These are phyloP conservation scores for Bipolaris cookei DNA, from an alignment of 2,329 filamentous ascomycete genomes.

Conservation along the genomic window DNA sequence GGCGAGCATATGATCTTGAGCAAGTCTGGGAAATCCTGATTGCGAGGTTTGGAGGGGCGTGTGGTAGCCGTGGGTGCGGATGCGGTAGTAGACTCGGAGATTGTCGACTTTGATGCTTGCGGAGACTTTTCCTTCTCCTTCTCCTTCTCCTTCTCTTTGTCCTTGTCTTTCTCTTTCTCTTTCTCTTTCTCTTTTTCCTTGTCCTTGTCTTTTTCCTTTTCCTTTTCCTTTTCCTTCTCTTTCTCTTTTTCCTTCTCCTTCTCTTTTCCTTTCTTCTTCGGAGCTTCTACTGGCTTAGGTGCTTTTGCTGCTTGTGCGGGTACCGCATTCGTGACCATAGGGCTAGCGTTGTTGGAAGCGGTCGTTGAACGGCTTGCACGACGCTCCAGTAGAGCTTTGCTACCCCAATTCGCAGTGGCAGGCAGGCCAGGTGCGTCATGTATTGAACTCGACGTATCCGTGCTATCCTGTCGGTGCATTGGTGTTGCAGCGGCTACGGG, in stretches of 20 bases:
- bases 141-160: slow-evolving; percentile 32
- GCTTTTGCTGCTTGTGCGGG: slow-evolving; percentile 45
- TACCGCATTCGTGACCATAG: slow-evolving; percentile 63
- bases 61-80: slow-evolving; percentile 21
- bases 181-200: slow-evolving; percentile 25
- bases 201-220: slow-evolving; percentile 35
- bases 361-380: slow-evolving; percentile 82
- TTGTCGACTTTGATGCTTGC: slow-evolving; percentile 37
- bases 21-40: slow-evolving; percentile 44
- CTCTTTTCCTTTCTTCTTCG: slow-evolving; percentile 39
- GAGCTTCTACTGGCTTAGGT: slow-evolving; percentile 37
- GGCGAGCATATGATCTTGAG: slow-evolving; percentile 50
- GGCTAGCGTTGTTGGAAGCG: slow-evolving; percentile 79
- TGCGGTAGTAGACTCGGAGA: slow-evolving; percentile 27
- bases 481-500: slow-evolving; percentile 61
- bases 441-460: slow-evolving; percentile 68
- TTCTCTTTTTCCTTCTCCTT: slow-evolving; percentile 33
- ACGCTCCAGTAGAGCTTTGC: slow-evolving; percentile 70
- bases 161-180: slow-evolving; percentile 25
- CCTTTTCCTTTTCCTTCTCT: slow-evolving; percentile 30
- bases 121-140: slow-evolving; percentile 33
- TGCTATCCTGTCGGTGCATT: slow-evolving; percentile 78
- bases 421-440: slow-evolving; percentile 85
- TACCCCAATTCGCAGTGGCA: slow-evolving; percentile 92
- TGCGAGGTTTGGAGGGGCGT: slow-evolving; percentile 26